Percentiles rank a stretch among this genome's conserved stretches.
Evolutionary conservation across 495 filamentous ascomycete species (phyloP).

Genomic region (Podospora sp.): DNA sequence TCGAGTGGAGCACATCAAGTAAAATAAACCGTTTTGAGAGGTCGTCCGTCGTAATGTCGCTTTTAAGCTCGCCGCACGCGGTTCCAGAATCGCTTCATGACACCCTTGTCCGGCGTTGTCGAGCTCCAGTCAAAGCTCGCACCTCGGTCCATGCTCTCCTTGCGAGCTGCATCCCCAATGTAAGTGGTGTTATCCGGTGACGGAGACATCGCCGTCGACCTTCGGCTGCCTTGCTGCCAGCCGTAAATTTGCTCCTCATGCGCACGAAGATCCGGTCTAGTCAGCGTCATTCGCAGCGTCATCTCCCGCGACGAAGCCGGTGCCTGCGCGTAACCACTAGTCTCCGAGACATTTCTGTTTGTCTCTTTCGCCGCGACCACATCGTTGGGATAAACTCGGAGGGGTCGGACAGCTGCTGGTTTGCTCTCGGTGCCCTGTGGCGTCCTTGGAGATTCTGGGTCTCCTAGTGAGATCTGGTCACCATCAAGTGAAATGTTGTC

Average conservation of each 20-base stretch:
- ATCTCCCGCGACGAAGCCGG: constrained; percentile 74
- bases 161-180: constrained; percentile 24
- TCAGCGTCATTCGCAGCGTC: constrained; percentile 94
- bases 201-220: constrained; percentile 31
- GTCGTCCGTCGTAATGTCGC: background rate
- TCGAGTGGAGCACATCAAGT: background rate
- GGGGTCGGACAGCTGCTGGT: constrained; percentile 33
- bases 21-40: constrained; percentile 6
- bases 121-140: constrained; percentile 29
- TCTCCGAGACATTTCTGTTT: constrained; percentile 38
- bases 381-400: constrained; percentile 31
- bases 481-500: constrained; percentile 47
- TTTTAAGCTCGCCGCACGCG: constrained; percentile 34
- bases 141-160: constrained; percentile 37
- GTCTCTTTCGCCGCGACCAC: constrained; percentile 13
- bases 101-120: constrained; percentile 33
- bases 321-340: constrained; percentile 52
- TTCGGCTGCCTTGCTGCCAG: constrained; percentile 47
- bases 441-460: constrained; percentile 58
- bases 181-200: constrained; percentile 23
- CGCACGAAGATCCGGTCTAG: constrained; percentile 79
- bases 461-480: constrained; percentile 52
- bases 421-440: constrained; percentile 48
- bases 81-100: constrained; percentile 47
- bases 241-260: constrained; percentile 65